These are phyloP conservation scores for Staphylotrichum longicolle DNA, from an alignment of 495 filamentous ascomycete genomes.

Conservation along the genomic window DNA sequence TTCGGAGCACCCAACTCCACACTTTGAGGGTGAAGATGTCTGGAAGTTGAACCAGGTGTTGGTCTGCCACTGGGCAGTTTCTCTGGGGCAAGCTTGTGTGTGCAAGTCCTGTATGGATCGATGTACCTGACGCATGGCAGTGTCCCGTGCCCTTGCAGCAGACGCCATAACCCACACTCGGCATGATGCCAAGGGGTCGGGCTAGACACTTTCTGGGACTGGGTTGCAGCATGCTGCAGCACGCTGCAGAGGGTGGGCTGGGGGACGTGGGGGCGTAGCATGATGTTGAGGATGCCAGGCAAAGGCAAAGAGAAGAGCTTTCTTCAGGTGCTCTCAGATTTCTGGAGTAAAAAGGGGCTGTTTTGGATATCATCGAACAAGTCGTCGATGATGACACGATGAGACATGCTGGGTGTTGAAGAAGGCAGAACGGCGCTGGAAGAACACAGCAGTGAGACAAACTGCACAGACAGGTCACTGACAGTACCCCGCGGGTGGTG, in stretches of 20 bases:
- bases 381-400: not conserved
- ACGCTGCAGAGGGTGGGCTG: slow-evolving; percentile 1
- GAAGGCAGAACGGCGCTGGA: not conserved
- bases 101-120: not conserved
- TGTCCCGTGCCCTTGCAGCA: not conserved
- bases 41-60: not conserved
- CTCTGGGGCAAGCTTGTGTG: not conserved
- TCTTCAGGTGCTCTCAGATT: not conserved
- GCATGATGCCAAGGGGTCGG: slow-evolving; percentile 1
- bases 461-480: not conserved
- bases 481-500: not conserved
- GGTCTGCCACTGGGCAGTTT: not conserved
- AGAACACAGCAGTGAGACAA: not conserved
- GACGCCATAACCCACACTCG: not conserved
- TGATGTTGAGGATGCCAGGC: not conserved
- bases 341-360: not conserved
- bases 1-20: not conserved
- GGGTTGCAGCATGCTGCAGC: slow-evolving; percentile 6
- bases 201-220: slow-evolving; percentile 6
- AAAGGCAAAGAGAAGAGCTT: not conserved
- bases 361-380: not conserved
- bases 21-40: not conserved
- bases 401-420: not conserved
- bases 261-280: slow-evolving; percentile 10
- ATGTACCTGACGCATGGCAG: not conserved